These are phyloP conservation scores for Eutypa lata DNA, from an alignment of 2,329 filamentous ascomycete genomes.

Conservation along the genomic window DNA sequence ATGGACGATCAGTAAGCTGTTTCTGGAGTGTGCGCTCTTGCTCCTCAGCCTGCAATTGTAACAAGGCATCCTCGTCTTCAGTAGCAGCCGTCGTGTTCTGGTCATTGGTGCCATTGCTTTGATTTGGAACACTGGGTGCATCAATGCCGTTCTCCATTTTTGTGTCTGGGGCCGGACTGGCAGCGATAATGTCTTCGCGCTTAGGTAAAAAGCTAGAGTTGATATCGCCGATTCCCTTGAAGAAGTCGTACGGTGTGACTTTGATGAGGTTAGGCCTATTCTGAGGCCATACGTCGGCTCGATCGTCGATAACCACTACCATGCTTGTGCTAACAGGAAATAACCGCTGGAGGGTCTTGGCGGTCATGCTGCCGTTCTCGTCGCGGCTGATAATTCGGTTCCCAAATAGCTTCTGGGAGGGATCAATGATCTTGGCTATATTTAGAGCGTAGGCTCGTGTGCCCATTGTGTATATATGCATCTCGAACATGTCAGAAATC, in stretches of 20 bases:
- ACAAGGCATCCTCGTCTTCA: slow-evolving; percentile 36
- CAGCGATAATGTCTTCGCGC: slow-evolving; percentile 51
- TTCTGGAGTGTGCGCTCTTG: slow-evolving; percentile 86
- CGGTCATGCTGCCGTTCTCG: slow-evolving; percentile 89
- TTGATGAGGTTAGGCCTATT: slow-evolving; percentile 93
- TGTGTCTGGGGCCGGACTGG: slow-evolving; percentile 16
- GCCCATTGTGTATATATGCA: slow-evolving; percentile 99
- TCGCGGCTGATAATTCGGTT: slow-evolving; percentile 95
- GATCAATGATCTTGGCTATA: slow-evolving; percentile 91
- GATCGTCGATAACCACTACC: slow-evolving; percentile 98
- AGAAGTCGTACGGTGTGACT: slow-evolving; percentile 94
- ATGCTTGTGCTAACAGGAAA: slow-evolving; percentile 98
- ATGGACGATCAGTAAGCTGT: slow-evolving; percentile 82
- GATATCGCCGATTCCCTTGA: slow-evolving; percentile 96
- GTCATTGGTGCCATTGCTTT: slow-evolving; percentile 6
- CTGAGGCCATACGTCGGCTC: slow-evolving; percentile 89
- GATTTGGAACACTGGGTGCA: background rate
- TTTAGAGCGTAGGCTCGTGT: slow-evolving; percentile 93
- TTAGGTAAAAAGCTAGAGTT: slow-evolving; percentile 96
- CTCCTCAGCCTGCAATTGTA: slow-evolving; percentile 76
- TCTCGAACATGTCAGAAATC: slow-evolving; percentile 64
- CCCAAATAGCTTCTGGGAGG: slow-evolving; percentile 82
- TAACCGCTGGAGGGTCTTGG: slow-evolving; percentile 84
- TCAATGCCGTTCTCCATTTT: slow-evolving; percentile 14
- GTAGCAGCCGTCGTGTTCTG: slow-evolving; percentile 16